Evolutionary conservation across 2,329 filamentous ascomycete genomes (phyloP).

Genomic region (Fusarium mangiferae): DNA sequence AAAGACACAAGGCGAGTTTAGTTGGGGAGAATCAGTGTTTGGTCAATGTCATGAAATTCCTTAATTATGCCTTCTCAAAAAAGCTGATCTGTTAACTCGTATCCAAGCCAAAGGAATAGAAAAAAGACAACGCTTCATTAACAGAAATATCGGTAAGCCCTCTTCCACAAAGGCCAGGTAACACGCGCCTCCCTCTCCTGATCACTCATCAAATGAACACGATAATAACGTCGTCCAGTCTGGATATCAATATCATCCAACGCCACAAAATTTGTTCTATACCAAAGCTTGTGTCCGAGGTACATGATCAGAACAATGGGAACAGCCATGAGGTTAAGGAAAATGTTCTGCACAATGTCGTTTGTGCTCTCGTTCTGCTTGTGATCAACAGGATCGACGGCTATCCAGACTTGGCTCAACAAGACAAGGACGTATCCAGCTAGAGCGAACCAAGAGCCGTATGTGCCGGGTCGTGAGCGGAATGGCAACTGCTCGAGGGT

Average conservation of each 20-base stretch:
- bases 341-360: constrained; percentile 72
- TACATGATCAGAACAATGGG: constrained; percentile 78
- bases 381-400: constrained; percentile 76
- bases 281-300: constrained; percentile 80
- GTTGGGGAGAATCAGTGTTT: neutral
- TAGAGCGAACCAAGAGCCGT: constrained; percentile 84
- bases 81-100: neutral
- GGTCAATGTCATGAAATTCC: neutral
- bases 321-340: constrained; percentile 74
- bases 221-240: constrained; percentile 85
- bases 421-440: constrained; percentile 79
- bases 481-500: constrained; percentile 81
- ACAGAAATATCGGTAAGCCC: constrained; percentile 76
- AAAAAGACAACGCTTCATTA: constrained; percentile 47
- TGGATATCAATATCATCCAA: constrained; percentile 83
- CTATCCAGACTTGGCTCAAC: constrained; percentile 86
- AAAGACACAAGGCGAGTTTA: neutral
- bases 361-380: constrained; percentile 46
- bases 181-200: constrained; percentile 81
- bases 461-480: constrained; percentile 77
- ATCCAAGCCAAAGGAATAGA: neutral
- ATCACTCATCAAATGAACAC: constrained; percentile 78
- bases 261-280: constrained; percentile 58
- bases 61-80: neutral
- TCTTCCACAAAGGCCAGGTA: constrained; percentile 81